Conservation (phyloP, 1,284 basidiomycete species). For the Calocybe gambosa region DNA sequence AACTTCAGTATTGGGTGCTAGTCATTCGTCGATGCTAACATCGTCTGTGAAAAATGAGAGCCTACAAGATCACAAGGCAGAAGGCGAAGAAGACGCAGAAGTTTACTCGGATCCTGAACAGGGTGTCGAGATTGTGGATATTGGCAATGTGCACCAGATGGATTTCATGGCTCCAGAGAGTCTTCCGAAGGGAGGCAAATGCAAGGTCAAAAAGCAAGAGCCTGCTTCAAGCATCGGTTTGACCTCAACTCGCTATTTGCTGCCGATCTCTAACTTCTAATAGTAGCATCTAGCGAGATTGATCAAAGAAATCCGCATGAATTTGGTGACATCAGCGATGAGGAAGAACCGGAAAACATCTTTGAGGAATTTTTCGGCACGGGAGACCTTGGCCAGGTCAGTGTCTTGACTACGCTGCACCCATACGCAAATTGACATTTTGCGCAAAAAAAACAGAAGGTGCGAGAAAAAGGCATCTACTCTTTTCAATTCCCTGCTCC, state of each 20-base stretch:
- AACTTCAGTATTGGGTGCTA: slow-evolving; percentile 39
- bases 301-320: slow-evolving; percentile 72
- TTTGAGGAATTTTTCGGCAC: slow-evolving; percentile 70
- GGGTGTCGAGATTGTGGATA: slow-evolving; percentile 83
- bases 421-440: not conserved
- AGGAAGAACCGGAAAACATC: slow-evolving; percentile 82
- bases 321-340: slow-evolving; percentile 80
- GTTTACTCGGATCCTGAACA: slow-evolving; percentile 86
- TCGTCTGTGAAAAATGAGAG: slow-evolving; percentile 20
- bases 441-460: slow-evolving; percentile 33
- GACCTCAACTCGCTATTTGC: not conserved
- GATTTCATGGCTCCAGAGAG: slow-evolving; percentile 89
- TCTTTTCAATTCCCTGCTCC: slow-evolving; percentile 92
- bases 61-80: slow-evolving; percentile 24
- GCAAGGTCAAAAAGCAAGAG: slow-evolving; percentile 43
- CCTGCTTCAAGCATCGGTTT: slow-evolving; percentile 26
- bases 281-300: slow-evolving; percentile 34
- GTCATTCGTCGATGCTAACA: slow-evolving; percentile 29
- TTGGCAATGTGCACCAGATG: slow-evolving; percentile 74
- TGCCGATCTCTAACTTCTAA: not conserved
- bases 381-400: slow-evolving; percentile 35
- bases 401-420: slow-evolving; percentile 10
- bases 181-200: slow-evolving; percentile 52
- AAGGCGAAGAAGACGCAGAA: slow-evolving; percentile 48
- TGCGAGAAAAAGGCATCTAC: slow-evolving; percentile 67